These are phyloP conservation scores for Seiridium unicorne DNA, from an alignment of 2,329 filamentous ascomycete species.

Conservation along the genomic window DNA sequence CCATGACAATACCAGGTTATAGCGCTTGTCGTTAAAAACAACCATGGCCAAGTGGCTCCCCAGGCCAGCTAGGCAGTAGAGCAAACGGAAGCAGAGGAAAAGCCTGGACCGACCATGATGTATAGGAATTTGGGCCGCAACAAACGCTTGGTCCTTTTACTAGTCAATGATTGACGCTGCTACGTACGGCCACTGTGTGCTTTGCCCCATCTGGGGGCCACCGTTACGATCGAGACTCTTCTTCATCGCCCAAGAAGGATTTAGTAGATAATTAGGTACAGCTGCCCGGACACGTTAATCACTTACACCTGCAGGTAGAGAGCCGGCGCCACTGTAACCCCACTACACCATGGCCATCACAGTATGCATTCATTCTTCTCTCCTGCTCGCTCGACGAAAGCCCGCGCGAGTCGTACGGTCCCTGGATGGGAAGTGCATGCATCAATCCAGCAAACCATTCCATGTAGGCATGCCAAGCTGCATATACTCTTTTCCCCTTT, in stretches of 20 bases:
- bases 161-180: neutral
- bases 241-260: neutral
- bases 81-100: constrained; percentile 21
- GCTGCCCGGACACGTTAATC: neutral
- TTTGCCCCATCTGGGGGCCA: neutral
- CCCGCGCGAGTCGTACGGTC: constrained; percentile 1
- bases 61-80: neutral
- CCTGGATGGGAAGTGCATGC: neutral
- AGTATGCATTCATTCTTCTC: neutral
- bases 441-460: constrained; percentile 1
- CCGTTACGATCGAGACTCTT: neutral
- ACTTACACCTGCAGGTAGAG: neutral
- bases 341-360: neutral
- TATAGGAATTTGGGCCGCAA: constrained; percentile 37
- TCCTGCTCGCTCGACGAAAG: neutral
- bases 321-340: neutral
- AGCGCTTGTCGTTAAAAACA: constrained; percentile 19
- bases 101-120: constrained; percentile 13
- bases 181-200: neutral
- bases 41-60: constrained; percentile 10
- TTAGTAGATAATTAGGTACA: neutral
- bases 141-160: constrained; percentile 24
- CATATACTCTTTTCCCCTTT: neutral
- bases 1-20: constrained; percentile 10
- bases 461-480: neutral